Base-by-base conservation (phyloP, 1,284 basidiomycete species). In the Tranzscheliella williamsii region DNA sequence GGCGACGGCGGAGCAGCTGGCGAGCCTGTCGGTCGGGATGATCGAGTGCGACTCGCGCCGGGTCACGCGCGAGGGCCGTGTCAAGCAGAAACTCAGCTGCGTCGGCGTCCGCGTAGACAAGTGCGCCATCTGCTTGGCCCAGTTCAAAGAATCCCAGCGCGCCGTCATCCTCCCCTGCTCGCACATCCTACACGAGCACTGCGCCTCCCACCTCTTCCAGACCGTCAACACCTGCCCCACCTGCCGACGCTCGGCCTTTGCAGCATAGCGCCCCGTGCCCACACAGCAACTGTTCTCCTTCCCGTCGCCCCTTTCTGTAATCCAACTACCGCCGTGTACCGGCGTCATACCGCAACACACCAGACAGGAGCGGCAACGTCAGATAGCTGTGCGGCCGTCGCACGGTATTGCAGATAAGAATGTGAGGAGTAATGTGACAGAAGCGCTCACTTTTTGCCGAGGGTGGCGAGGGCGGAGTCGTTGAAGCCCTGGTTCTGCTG, bases 121-220 rank as follows among this genome's bases (percentile, higher is more conserved):
- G 67, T 93, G 90, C 71, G 84, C 85, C 21, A 86, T 91, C 38
- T 92, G 90, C 75, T 78, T 89, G 64, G 82, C 81, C 39, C 87
- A 89, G 79, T 92, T 90, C 80, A 85, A 82, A 70, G 82, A 82
- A 12, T 83, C 79, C 5, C 83, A 87, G 49, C 79, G 80, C 51
- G 82, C 81, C 12, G 84, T 84, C 39, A 74, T 88, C 68, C 82
- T 85, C 2, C 83, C 83, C 15, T 92, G 90, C 76, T 81, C 81
- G 57, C 90, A 92, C 79, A 57, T 73, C 24, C 68, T 73, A 21
- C 73, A 75, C 33, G 57, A 72, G 24, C 27, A 34, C 4, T 75
- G 73, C 22, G 52, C 60, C 4, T 31, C 31, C 3, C 13, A 56
- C 16, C 31, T 61, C 36, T 48, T 75, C 12, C 54, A 45, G 17